A percentile compares a stretch with the other conserved stretches of the same genome.
Conservation (phyloP, 768 basidiomycete genomes). For the Agaricus subrufescens region DNA sequence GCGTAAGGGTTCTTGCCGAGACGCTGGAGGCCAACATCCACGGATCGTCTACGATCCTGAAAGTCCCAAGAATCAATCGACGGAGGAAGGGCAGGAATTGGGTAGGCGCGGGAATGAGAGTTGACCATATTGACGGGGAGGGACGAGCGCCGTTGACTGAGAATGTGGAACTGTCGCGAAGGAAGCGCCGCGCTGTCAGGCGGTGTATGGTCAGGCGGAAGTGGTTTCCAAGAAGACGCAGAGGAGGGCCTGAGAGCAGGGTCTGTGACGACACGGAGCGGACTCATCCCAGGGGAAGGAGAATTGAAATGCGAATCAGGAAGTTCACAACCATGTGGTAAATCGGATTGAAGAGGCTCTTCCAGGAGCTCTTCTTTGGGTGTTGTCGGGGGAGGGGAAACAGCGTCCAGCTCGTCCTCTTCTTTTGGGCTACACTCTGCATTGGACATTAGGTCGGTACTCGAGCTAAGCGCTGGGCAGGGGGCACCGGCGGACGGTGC, state of each 20-base stretch:
- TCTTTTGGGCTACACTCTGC: constrained; percentile 2
- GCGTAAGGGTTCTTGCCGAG: constrained; percentile 49
- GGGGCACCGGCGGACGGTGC: constrained; percentile 15
- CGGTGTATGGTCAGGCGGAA: constrained; percentile 29
- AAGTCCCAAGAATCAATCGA: constrained; percentile 39
- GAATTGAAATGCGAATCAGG: constrained; percentile 17
- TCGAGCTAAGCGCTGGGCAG: constrained; percentile 11
- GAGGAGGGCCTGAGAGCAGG: constrained; percentile 10
- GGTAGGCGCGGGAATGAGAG: constrained; percentile 16
- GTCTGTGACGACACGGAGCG: constrained; percentile 35
- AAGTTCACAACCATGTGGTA: background rate
- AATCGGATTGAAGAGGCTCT: background rate
- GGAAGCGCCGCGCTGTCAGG: constrained; percentile 29
- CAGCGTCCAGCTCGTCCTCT: constrained; percentile 2
- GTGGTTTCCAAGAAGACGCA: constrained; percentile 19
- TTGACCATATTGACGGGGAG: constrained; percentile 43
- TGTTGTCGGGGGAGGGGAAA: background rate
- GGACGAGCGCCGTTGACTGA: constrained; percentile 48
- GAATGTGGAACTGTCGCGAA: constrained; percentile 25
- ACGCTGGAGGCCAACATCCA: constrained; percentile 45
- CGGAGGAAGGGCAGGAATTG: constrained; percentile 27
- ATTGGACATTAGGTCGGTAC: constrained; percentile 15
- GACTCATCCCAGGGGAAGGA: constrained; percentile 24
- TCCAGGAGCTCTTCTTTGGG: constrained; percentile 11
- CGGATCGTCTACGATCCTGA: constrained; percentile 36